These are phyloP conservation scores for Penicillium decumbens DNA, from an alignment of 2,329 filamentous ascomycete species.

Conservation along the genomic window DNA sequence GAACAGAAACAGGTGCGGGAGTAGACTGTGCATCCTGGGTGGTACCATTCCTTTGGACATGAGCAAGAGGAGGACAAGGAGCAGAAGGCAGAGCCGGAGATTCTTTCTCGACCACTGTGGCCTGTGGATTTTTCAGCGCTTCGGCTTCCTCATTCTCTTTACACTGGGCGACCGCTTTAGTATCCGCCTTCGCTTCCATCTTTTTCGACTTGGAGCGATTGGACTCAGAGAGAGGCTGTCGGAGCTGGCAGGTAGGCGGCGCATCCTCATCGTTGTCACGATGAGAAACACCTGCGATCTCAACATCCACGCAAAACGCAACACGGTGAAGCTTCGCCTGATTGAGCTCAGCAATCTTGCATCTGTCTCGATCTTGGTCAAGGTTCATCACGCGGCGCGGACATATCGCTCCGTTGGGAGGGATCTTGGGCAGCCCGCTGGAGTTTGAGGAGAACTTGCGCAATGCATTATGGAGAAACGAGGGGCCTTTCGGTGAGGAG, in stretches of 20 bases:
- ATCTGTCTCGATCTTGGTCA: conserved; percentile 72
- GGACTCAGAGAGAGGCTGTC: conserved; percentile 23
- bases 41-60: background rate
- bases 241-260: conserved; percentile 30
- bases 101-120: conserved; percentile 53
- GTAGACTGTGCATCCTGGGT: conserved; percentile 7
- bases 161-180: conserved; percentile 52
- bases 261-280: conserved; percentile 61
- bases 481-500: conserved; percentile 66
- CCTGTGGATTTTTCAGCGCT: conserved; percentile 63
- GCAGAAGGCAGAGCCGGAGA: conserved; percentile 19
- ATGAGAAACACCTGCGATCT: conserved; percentile 82
- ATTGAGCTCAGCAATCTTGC: conserved; percentile 72
- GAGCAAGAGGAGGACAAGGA: background rate
- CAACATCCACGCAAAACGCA: conserved; percentile 93
- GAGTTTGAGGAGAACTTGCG: conserved; percentile 66
- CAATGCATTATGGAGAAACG: conserved; percentile 75
- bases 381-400: conserved; percentile 80
- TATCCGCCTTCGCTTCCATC: conserved; percentile 51
- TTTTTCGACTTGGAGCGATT: conserved; percentile 32
- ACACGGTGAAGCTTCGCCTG: conserved; percentile 78
- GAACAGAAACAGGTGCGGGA: background rate
- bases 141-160: conserved; percentile 70
- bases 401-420: conserved; percentile 64
- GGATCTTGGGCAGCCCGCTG: conserved; percentile 49